These are phyloP conservation scores for Trichomonascaceae sp. DNA, from an alignment of 1,139 yeast genomes.

Conservation along the genomic window DNA sequence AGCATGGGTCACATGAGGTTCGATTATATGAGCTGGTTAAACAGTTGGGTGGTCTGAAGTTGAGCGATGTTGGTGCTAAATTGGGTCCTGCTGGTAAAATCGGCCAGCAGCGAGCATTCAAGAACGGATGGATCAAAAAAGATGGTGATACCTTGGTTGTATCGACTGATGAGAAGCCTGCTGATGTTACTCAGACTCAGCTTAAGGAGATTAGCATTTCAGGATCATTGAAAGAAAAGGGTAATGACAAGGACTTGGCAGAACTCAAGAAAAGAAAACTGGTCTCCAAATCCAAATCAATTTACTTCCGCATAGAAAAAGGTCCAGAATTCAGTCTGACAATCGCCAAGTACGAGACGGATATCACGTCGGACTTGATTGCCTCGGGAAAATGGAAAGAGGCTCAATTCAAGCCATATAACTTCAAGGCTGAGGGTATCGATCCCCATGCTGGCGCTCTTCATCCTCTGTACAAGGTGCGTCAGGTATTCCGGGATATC, in stretches of 20 bases:
- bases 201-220: conserved; percentile 52
- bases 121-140: conserved; percentile 92
- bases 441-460: conserved; percentile 84
- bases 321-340: conserved; percentile 80
- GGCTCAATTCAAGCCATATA: conserved; percentile 87
- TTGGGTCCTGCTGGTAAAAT: conserved; percentile 76
- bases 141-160: conserved; percentile 75
- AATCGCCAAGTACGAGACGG: conserved; percentile 81
- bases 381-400: conserved; percentile 69
- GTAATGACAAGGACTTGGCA: conserved; percentile 58
- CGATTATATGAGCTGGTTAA: conserved; percentile 73
- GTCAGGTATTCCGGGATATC: conserved; percentile 96
- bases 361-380: conserved; percentile 89
- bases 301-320: conserved; percentile 70
- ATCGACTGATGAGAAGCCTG: conserved; percentile 40
- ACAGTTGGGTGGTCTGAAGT: conserved; percentile 71
- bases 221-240: conserved; percentile 42
- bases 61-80: conserved; percentile 69
- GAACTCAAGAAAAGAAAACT: conserved; percentile 95
- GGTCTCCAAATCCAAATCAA: conserved; percentile 60
- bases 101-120: conserved; percentile 98
- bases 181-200: conserved; percentile 61
- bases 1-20: conserved; percentile 84
- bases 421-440: conserved; percentile 92
- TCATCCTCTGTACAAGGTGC: conserved; percentile 92